Evolutionary conservation across 1,284 basidiomycete species (phyloP).

Genomic region (Pseudozyma sp.): DNA sequence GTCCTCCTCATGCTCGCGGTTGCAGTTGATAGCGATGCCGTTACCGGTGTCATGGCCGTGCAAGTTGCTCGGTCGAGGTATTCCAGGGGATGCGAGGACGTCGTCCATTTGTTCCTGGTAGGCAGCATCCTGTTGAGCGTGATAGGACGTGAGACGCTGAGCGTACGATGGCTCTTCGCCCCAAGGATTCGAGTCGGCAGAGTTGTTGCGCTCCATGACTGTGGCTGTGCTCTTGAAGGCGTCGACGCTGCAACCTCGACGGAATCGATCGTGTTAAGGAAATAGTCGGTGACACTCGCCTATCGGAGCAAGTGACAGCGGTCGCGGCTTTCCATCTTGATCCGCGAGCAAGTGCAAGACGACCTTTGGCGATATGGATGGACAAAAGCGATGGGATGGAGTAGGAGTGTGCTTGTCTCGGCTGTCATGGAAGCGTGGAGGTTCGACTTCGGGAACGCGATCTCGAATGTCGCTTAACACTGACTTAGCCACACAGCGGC

Average conservation of each 20-base stretch:
- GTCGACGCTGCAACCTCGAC: too few relatives aligned
- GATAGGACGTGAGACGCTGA: slow-evolving; percentile 21
- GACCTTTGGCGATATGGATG: neutral
- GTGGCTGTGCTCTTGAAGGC: too few relatives aligned
- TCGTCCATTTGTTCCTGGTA: slow-evolving; percentile 36
- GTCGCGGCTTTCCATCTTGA: too few relatives aligned
- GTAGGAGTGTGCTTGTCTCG: neutral
- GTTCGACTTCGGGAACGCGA: neutral
- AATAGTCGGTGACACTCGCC: too few relatives aligned
- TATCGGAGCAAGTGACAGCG: too few relatives aligned
- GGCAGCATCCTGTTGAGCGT: slow-evolving; percentile 12
- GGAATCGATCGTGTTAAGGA: too few relatives aligned
- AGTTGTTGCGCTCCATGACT: slow-evolving; percentile 26
- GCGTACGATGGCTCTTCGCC: slow-evolving; percentile 30
- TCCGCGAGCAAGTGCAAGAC: too few relatives aligned
- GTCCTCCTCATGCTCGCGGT: slow-evolving; percentile 69
- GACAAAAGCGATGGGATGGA: neutral
- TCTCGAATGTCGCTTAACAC: neutral
- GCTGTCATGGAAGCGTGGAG: slow-evolving; percentile 6
- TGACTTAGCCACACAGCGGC: slow-evolving; percentile 4
- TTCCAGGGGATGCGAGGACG: slow-evolving; percentile 22
- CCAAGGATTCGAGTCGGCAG: slow-evolving; percentile 41
- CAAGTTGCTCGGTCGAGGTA: slow-evolving; percentile 5
- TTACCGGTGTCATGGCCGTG: neutral
- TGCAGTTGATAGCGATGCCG: neutral